phyloP scores from a whole-genome alignment of 345 rosid species.

The Linum tenue region DNA sequence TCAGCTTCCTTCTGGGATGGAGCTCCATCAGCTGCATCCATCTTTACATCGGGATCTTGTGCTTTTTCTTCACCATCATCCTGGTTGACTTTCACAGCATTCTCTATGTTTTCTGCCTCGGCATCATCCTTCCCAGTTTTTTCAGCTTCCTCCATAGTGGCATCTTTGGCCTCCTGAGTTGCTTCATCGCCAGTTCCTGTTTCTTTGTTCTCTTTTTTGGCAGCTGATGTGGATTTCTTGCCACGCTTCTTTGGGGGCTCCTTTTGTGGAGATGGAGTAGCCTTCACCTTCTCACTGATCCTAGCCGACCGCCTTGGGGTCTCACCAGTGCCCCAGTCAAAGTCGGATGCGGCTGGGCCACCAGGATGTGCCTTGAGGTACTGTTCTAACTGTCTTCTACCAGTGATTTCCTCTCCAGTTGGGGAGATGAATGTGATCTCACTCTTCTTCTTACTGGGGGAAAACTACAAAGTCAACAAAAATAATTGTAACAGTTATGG shows the following conservation, averaged over 20 bases:
- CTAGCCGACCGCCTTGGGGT: constrained; percentile 29
- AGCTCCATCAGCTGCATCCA: constrained; percentile 19
- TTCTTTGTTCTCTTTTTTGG: constrained; percentile 8
- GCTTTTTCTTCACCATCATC: constrained; percentile 9
- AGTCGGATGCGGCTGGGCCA: constrained; percentile 20
- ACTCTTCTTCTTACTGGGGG: constrained; percentile 11
- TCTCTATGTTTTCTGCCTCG: constrained; percentile 18
- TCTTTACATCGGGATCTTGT: constrained; percentile 16
- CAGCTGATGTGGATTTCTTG: constrained; percentile 17
- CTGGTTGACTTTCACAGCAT: constrained; percentile 11
- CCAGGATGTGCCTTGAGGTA: constrained; percentile 29
- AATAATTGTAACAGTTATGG: background rate
- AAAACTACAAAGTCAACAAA: background rate
- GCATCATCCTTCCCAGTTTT: constrained; percentile 18
- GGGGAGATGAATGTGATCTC: constrained; percentile 25
- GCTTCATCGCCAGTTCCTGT: constrained; percentile 11
- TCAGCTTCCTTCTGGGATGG: constrained; percentile 7
- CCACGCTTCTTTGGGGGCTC: constrained; percentile 17
- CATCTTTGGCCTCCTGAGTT: constrained; percentile 25
- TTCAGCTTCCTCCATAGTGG: constrained; percentile 30
- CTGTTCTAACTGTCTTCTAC: constrained; percentile 27
- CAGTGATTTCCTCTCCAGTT: constrained; percentile 24
- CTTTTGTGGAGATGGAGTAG: constrained; percentile 9
- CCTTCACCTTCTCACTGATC: constrained; percentile 23
- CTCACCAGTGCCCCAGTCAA: constrained; percentile 29